Evolutionary conservation across 192 early-diverging fungal genomes (phyloP), one percentile per base, ranked within the genome.

Genomic region (Rhizophagus sp.): DNA sequence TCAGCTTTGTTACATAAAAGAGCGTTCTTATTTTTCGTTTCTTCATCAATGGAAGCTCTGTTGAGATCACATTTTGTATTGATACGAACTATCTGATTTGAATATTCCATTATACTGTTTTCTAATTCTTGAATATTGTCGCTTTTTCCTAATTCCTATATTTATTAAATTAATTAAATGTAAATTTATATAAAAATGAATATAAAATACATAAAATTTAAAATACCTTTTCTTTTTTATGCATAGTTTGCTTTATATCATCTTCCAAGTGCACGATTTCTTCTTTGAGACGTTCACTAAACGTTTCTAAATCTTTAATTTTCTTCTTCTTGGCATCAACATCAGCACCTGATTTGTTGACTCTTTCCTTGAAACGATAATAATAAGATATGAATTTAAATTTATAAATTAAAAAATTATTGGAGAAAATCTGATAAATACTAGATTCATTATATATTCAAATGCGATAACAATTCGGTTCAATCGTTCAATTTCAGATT

Each of bases 51-150:
- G 7, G 94, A 93, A 30, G 88, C 81, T n/a, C 83, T 85, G 78
- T 96, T 93, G n/a, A 98, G 87, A 76, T 95, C 91, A 57, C 88
- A 86, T 82, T 98, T 96, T 9, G 96, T 96, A 71, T 92, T 92
- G 30, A 95, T 88, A 66, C 92, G 90, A 25, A 95, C 95, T 34
- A 97, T 84, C 39, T 96, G 87, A 76, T 94, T 97, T 30, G 92
- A 87, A 24, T 89, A 85, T 57, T 95, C 91, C 72, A 96, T 95
- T 47, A 93, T 90, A 36, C 86, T 80, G 0, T 82, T 85, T 80
- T 98, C 95, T 57, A 99, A 76, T 62, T 88, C 80, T 68, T 90
- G 87, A 71, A 92, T 94, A 81, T 88, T 92, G 71, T 88, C 87
- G 36, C 90, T 91, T 52, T 88, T 83, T 9, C 86, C 85, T 80